Evolutionary conservation across 805 yeast genomes (phyloP).

Genomic region (Clavispora fructus): DNA sequence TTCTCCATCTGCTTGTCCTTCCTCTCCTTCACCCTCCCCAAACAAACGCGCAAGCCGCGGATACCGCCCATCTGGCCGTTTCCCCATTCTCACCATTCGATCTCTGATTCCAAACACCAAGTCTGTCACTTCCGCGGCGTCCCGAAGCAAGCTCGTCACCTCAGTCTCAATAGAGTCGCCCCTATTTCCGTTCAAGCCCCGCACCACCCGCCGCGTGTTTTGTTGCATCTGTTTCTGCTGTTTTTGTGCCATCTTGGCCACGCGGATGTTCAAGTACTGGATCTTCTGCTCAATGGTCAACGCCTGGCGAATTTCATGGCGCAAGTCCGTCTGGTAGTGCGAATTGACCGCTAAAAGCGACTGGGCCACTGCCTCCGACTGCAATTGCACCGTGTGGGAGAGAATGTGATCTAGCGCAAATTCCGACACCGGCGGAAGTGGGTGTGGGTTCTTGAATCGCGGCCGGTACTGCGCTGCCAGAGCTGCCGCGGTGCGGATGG

Average conservation of each 20-base stretch:
- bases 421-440: conserved; percentile 18
- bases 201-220: background rate
- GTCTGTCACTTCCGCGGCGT: background rate
- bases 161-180: background rate
- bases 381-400: conserved; percentile 18
- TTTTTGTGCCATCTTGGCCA: conserved; percentile 24
- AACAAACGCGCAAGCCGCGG: conserved; percentile 3
- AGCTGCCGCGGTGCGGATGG: background rate
- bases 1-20: too few species aligned
- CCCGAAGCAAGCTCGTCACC: background rate
- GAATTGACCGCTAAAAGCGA: conserved; percentile 22
- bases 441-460: conserved; percentile 8
- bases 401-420: conserved; percentile 30
- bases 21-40: too few species aligned
- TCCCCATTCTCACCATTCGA: conserved; percentile 1
- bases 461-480: conserved; percentile 1
- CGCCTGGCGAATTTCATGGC: conserved; percentile 27
- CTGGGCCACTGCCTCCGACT: conserved; percentile 25
- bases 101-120: conserved; percentile 2
- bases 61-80: background rate
- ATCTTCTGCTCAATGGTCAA: conserved; percentile 35
- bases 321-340: conserved; percentile 33
- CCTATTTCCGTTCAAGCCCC: background rate
- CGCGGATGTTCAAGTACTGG: conserved; percentile 34
- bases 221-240: conserved; percentile 12